Evolutionary conservation across 2,329 filamentous ascomycete genomes (phyloP), one percentile per base, ranked within the genome.

Genomic region (Cladosporium sp.): DNA sequence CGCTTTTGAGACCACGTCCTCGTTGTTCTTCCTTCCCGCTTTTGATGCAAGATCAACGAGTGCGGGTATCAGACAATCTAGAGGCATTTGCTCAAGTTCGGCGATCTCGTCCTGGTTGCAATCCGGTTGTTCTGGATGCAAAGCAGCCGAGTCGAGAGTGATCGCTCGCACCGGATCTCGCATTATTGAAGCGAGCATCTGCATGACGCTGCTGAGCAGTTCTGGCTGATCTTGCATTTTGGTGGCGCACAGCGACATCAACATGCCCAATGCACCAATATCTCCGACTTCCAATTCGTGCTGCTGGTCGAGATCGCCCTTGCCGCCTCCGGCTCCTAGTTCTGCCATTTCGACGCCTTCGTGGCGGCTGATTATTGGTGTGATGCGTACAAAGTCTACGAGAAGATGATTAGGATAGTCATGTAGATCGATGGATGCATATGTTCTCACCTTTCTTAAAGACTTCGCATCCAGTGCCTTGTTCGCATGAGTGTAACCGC

Each of bases 401-500:
- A 6, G 30, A 39, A 36, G n/a, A 14, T 49, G 15, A 25, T 56
- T 25, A 47, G 54, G 12, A 19, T 17, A 14, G 12, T 5, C 25
- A 4, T 9, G 12, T 9, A 7, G 9, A 50, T 9, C 5, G n/a
- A 78, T 1, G 74, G 74, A 15, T 70, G 6, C n/a, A 22, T 22
- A 15, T n/a, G n/a, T n/a, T 25, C 61, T 47, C 50, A 70, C 69
- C 61, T 61, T 70, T 66, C 40, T 69, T 63, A 78, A 86, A 64
- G 0, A 80, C 75, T 0, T 75, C 67, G 64, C 88, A 91, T 20
- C 81, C 79, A 60, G 82, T 84, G 0, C 86, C 89, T 62, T 84
- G 87, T 67, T 96, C 92, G 65, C 93, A 97, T 67, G 90, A 95
- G 72, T 97, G 93, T 6, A 97, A 78, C 2, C 88, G 84, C 0